A percentile compares a stretch with the other conserved stretches of the same genome.
Evolutionary conservation across 2,329 filamentous ascomycete genomes (phyloP).

Genomic region (Epichloe festucae): DNA sequence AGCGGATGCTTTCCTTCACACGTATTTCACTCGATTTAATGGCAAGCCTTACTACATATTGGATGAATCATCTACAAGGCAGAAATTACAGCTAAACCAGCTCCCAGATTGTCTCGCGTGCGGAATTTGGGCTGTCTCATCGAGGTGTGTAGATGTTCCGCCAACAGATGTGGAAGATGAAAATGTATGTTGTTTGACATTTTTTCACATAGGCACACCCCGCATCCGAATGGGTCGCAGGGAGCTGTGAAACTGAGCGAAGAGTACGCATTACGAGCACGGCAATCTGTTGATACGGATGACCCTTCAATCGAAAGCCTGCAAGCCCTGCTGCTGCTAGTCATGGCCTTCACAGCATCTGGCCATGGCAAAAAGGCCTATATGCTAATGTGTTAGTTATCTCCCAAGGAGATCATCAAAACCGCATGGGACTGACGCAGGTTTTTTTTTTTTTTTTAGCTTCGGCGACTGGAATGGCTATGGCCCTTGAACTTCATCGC

Average conservation of each 20-base stretch:
- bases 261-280: conserved; percentile 58
- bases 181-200: background rate
- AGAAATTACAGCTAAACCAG: conserved; percentile 56
- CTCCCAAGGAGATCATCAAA: too few species aligned
- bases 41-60: conserved; percentile 73
- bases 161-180: background rate
- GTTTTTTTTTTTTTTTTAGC: background rate
- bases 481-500: conserved; percentile 68
- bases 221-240: conserved; percentile 53
- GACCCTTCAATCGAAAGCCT: conserved; percentile 69
- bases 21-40: conserved; percentile 68
- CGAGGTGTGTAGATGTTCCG: conserved; percentile 34
- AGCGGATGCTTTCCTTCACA: conserved; percentile 55
- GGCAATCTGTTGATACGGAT: conserved; percentile 61
- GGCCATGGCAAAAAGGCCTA: conserved; percentile 77
- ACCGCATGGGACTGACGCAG: background rate
- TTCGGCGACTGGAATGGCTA: conserved; percentile 57
- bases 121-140: conserved; percentile 48
- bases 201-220: conserved; percentile 42
- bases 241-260: conserved; percentile 56
- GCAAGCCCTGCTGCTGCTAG: conserved; percentile 62
- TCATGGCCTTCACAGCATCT: conserved; percentile 61
- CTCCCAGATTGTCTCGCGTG: conserved; percentile 42
- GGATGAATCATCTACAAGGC: conserved; percentile 62
- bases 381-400: conserved; percentile 59